A percentile compares a stretch with the other conserved stretches of the same genome.
Conservation (phyloP, 495 filamentous ascomycete genomes). For the Cercophora samala region DNA sequence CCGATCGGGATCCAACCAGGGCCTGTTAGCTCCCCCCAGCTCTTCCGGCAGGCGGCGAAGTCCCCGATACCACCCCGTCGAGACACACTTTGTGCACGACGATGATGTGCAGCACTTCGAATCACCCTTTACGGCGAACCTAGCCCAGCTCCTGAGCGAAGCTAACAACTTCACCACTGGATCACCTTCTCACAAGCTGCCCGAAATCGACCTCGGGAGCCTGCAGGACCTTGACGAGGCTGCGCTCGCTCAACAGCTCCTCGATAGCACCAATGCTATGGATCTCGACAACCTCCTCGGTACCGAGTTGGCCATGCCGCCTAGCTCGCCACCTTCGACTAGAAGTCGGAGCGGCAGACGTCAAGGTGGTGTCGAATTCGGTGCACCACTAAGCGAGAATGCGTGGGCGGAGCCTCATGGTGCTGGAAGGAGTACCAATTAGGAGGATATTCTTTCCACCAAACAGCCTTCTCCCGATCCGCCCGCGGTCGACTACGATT, state of each 20-base stretch:
- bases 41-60: slow-evolving; percentile 36
- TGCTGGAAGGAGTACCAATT: background rate
- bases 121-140: slow-evolving; percentile 58
- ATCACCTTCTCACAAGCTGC: slow-evolving; percentile 35
- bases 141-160: slow-evolving; percentile 58
- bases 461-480: background rate
- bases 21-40: slow-evolving; percentile 23
- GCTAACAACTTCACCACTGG: slow-evolving; percentile 44
- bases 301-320: slow-evolving; percentile 49
- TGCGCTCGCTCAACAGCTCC: slow-evolving; percentile 26
- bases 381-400: slow-evolving; percentile 22
- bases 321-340: slow-evolving; percentile 49
- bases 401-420: slow-evolving; percentile 10
- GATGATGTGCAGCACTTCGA: slow-evolving; percentile 33
- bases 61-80: slow-evolving; percentile 35
- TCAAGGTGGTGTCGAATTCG: slow-evolving; percentile 23
- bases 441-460: background rate
- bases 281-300: slow-evolving; percentile 47
- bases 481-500: background rate
- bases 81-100: slow-evolving; percentile 32
- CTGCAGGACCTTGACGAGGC: slow-evolving; percentile 44
- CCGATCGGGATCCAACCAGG: slow-evolving; percentile 25
- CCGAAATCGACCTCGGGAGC: slow-evolving; percentile 36
- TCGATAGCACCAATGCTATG: slow-evolving; percentile 27
- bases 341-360: slow-evolving; percentile 17